Evolutionary conservation across 2,329 filamentous ascomycete species (phyloP).

Genomic region (Leptodontidium sp.): DNA sequence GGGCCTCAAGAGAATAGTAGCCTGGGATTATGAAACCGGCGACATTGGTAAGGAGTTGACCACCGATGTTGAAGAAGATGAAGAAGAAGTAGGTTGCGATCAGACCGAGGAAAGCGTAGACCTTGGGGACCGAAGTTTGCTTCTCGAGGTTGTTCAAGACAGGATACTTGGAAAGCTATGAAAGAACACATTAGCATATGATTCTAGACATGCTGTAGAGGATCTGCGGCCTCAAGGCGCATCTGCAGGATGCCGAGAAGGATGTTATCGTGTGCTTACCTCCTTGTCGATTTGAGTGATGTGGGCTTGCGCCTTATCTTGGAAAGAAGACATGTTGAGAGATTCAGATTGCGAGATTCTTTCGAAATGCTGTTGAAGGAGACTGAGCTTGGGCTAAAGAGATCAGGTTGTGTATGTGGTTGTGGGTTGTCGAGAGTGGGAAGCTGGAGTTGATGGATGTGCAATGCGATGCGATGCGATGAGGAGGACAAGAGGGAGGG

Average conservation of each 20-base stretch:
- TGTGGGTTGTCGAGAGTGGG: background rate
- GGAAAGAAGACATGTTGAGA: conserved; percentile 75
- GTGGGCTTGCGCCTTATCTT: conserved; percentile 80
- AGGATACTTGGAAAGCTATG: conserved; percentile 84
- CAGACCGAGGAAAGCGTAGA: conserved; percentile 81
- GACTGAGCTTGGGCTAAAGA: conserved; percentile 18
- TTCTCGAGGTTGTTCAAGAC: conserved; percentile 85
- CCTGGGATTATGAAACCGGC: conserved; percentile 84
- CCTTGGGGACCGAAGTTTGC: conserved; percentile 83
- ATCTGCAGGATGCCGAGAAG: conserved; percentile 10
- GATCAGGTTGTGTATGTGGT: background rate
- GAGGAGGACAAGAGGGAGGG: conserved; percentile 4
- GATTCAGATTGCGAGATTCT: conserved; percentile 5
- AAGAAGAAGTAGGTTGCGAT: conserved; percentile 87
- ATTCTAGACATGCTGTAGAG: background rate
- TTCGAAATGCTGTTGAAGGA: background rate
- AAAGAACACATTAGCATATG: conserved; percentile 22
- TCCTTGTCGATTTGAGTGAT: conserved; percentile 83
- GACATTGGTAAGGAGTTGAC: conserved; percentile 86
- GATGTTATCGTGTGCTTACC: conserved; percentile 56
- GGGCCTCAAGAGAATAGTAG: conserved; percentile 83
- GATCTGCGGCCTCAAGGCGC: conserved; percentile 11
- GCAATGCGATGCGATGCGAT: conserved; percentile 21
- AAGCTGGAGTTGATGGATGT: conserved; percentile 2
- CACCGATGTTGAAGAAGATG: conserved; percentile 91